Evolutionary conservation across 202 grass and related monocot species (phyloP).

Genomic region (Hordeum pubiflorum): DNA sequence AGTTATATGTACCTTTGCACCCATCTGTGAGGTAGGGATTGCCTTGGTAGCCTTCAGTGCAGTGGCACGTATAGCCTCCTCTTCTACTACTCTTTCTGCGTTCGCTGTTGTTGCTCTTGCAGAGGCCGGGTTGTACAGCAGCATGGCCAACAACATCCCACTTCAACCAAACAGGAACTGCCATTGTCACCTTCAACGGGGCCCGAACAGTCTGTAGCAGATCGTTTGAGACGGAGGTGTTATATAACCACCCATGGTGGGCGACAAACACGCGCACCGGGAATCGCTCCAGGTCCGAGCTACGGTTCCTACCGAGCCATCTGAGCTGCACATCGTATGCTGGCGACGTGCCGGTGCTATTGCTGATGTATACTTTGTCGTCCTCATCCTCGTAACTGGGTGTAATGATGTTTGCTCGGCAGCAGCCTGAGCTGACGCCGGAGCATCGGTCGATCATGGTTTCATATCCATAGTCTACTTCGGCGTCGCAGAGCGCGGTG

Average conservation of each 20-base stretch:
- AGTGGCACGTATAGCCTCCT: neutral
- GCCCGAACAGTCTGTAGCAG: neutral
- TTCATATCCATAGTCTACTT: no score
- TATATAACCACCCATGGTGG: neutral
- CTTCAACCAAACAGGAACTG: no score
- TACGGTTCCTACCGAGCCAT: neutral
- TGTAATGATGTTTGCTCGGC: neutral
- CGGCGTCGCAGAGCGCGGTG: no score
- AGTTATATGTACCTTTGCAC: neutral
- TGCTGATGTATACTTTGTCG: neutral
- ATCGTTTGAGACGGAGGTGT: neutral
- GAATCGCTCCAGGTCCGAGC: neutral
- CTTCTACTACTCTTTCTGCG: neutral
- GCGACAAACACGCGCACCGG: neutral
- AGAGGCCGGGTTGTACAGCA: neutral
- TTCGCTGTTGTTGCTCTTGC: neutral
- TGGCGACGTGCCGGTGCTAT: no score
- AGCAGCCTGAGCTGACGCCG: neutral
- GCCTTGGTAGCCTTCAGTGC: accelerated
- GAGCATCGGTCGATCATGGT: no score
- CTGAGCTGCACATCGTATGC: neutral
- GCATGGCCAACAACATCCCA: neutral
- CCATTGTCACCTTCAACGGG: neutral
- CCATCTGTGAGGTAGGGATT: neutral
- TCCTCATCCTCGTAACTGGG: neutral